These are phyloP conservation scores for Cucurbita maxima DNA, from an alignment of 306 rosid genomes.

Conservation along the genomic window DNA sequence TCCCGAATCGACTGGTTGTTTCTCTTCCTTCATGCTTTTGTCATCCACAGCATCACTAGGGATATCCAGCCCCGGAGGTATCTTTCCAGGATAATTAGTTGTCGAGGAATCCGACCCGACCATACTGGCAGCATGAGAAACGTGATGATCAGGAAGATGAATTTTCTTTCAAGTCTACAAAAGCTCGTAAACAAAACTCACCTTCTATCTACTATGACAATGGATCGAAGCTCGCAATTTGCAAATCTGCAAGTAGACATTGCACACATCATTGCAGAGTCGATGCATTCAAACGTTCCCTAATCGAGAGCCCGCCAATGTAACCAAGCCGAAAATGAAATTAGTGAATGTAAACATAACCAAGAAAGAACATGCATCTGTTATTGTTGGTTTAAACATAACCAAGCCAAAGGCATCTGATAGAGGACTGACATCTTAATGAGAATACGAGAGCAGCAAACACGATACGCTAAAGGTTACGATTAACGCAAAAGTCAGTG, in stretches of 20 bases:
- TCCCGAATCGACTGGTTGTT: background rate
- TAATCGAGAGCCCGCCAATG: background rate
- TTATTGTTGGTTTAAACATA: background rate
- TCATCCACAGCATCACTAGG: conserved; percentile 35
- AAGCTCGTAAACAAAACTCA: conserved; percentile 17
- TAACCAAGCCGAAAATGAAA: background rate
- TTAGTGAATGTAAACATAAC: background rate
- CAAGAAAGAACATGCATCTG: background rate
- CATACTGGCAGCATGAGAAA: conserved; percentile 26
- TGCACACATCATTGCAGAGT: background rate
- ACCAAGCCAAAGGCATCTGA: background rate
- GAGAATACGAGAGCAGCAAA: background rate
- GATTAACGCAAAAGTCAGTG: background rate
- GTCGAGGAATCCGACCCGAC: conserved; percentile 34
- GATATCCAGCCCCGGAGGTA: conserved; percentile 41
- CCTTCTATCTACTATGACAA: conserved; percentile 48
- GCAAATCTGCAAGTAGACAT: conserved; percentile 43
- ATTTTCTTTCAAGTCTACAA: background rate
- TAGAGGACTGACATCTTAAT: background rate
- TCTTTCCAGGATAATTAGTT: conserved; percentile 53
- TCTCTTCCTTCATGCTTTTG: conserved; percentile 13
- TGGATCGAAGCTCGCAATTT: conserved; percentile 64
- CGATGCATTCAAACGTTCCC: background rate
- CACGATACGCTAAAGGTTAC: background rate
- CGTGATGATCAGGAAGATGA: conserved; percentile 7